phyloP scores from a whole-genome alignment of 805 yeast species.

The Phaffomyces antillensis region DNA sequence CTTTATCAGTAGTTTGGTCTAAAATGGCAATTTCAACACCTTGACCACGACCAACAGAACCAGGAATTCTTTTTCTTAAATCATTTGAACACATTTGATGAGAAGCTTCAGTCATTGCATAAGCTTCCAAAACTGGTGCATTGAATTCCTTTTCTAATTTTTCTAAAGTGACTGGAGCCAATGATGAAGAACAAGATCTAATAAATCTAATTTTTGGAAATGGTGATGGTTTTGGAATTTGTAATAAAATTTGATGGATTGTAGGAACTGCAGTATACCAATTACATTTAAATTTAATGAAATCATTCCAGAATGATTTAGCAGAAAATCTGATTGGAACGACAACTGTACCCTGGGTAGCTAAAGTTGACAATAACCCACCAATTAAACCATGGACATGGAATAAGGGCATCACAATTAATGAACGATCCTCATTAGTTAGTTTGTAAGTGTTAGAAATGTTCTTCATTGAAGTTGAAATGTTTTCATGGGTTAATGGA shows the following conservation, averaged over 20 bases:
- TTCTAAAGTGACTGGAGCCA: constrained; percentile 59
- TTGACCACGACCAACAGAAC: constrained; percentile 68
- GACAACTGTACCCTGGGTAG: constrained; percentile 54
- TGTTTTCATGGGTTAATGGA: constrained; percentile 59
- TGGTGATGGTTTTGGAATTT: constrained; percentile 40
- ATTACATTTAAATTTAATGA: constrained; percentile 39
- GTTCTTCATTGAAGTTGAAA: constrained; percentile 52
- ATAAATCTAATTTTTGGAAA: constrained; percentile 56
- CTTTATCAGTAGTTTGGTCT: constrained; percentile 37
- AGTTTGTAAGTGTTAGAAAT: constrained; percentile 52
- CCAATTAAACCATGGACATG: constrained; percentile 73
- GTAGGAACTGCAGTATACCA: constrained; percentile 82
- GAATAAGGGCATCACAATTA: constrained; percentile 70
- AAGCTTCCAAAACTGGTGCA: constrained; percentile 70
- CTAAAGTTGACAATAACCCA: constrained; percentile 53
- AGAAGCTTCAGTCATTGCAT: constrained; percentile 79
- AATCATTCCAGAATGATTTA: constrained; percentile 52
- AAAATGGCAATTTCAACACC: constrained; percentile 58
- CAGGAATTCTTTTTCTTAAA: constrained; percentile 55
- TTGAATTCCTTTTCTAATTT: constrained; percentile 48
- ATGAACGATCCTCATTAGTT: constrained; percentile 42
- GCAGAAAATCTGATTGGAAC: constrained; percentile 62
- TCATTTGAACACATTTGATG: constrained; percentile 74
- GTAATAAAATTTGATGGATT: constrained; percentile 59
- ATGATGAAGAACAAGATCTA: constrained; percentile 64